These are phyloP conservation scores for Talaromyces proteolyticus DNA, from an alignment of 495 filamentous ascomycete genomes.

Conservation along the genomic window DNA sequence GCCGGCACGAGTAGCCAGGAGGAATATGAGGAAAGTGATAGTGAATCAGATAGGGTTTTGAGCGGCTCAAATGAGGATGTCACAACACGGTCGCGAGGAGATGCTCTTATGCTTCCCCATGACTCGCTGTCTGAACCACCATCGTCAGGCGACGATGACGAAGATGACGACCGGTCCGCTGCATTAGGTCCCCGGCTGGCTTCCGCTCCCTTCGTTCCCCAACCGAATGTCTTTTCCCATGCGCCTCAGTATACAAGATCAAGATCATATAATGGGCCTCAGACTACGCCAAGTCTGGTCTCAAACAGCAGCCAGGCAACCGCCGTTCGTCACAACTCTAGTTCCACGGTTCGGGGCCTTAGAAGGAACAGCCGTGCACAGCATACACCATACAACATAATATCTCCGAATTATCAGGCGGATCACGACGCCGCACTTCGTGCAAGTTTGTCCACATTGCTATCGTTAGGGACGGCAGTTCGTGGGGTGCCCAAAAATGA, in stretches of 20 bases:
- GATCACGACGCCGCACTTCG: conserved; percentile 92
- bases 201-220: conserved; percentile 66
- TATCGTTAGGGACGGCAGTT: conserved; percentile 86
- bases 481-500: conserved; percentile 69
- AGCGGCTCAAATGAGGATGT: conserved; percentile 81
- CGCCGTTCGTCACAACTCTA: conserved; percentile 29
- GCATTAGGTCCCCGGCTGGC: conserved; percentile 63
- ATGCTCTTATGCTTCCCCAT: conserved; percentile 14
- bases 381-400: conserved; percentile 52
- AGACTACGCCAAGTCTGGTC: conserved; percentile 31
- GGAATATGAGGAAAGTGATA: conserved; percentile 83
- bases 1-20: conserved; percentile 69
- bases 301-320: conserved; percentile 34
- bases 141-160: conserved; percentile 37
- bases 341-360: conserved; percentile 21
- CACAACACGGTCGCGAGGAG: conserved; percentile 20
- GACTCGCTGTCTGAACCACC: conserved; percentile 18
- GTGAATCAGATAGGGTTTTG: conserved; percentile 76
- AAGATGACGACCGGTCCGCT: conserved; percentile 75
- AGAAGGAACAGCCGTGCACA: conserved; percentile 26
- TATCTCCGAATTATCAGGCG: conserved; percentile 71
- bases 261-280: conserved; percentile 36
- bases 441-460: conserved; percentile 87
- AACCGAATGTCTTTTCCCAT: conserved; percentile 87
- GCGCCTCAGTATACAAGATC: conserved; percentile 57